A percentile compares a stretch with the other conserved stretches of the same genome.
phyloP scores from a whole-genome alignment of 2,329 filamentous ascomycete genomes.

The Aspergillus candidus region DNA sequence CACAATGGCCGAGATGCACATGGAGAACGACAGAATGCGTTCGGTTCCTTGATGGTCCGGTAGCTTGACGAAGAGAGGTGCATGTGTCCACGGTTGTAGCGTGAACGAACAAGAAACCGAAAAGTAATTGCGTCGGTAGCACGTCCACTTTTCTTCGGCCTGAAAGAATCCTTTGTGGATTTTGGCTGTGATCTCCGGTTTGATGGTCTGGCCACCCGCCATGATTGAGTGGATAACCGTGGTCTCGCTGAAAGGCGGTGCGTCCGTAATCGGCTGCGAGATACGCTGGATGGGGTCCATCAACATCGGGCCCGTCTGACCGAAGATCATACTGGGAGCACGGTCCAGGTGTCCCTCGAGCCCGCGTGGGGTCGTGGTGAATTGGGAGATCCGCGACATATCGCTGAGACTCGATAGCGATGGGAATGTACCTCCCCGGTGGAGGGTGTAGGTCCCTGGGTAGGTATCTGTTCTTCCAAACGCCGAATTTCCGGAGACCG shows the following conservation, averaged over 20 bases:
- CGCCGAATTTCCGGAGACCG: slow-evolving; percentile 22
- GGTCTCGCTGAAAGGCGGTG: slow-evolving; percentile 41
- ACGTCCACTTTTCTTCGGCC: slow-evolving; percentile 79
- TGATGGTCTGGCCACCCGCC: slow-evolving; percentile 46
- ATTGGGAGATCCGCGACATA: slow-evolving; percentile 28
- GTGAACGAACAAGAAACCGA: slow-evolving; percentile 74
- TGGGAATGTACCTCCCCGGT: slow-evolving; percentile 24
- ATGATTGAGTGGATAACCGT: slow-evolving; percentile 30
- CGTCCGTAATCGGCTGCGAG: slow-evolving; percentile 29
- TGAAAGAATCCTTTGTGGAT: slow-evolving; percentile 89
- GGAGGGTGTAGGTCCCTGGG: slow-evolving; percentile 28
- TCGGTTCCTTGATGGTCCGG: slow-evolving; percentile 39
- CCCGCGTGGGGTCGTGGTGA: slow-evolving; percentile 27
- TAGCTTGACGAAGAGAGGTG: slow-evolving; percentile 53
- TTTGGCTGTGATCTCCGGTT: slow-evolving; percentile 67
- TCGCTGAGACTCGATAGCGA: slow-evolving; percentile 28
- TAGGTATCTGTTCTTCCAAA: slow-evolving; percentile 37
- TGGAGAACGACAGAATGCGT: slow-evolving; percentile 67
- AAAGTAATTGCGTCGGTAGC: slow-evolving; percentile 88
- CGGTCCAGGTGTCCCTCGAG: slow-evolving; percentile 30
- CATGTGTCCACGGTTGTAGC: slow-evolving; percentile 56
- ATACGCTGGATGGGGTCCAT: slow-evolving; percentile 24
- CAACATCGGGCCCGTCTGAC: slow-evolving; percentile 18
- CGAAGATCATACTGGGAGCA: slow-evolving; percentile 25
- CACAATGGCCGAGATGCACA: slow-evolving; percentile 78